Percentiles rank a stretch among this genome's conserved stretches.
Conservation (phyloP, 768 basidiomycete genomes). For the Pholiota microspora region DNA sequence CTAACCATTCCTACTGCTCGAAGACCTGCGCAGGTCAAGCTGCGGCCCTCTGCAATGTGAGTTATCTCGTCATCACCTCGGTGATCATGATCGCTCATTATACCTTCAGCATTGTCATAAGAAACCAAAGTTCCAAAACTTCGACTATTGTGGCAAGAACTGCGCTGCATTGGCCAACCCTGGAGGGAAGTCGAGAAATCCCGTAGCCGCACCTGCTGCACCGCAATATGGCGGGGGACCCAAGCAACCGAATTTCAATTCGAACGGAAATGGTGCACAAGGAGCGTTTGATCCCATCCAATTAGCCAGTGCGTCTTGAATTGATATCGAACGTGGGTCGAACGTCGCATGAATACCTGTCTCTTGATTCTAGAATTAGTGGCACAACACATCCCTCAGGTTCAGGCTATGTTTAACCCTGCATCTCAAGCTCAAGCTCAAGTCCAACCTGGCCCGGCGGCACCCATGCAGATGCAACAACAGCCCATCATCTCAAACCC, state of each 20-base stretch:
- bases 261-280: constrained; percentile 14
- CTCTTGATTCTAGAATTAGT: constrained; percentile 34
- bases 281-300: constrained; percentile 35
- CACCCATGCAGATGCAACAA: constrained; percentile 5
- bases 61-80: constrained; percentile 11
- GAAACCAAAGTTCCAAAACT: constrained; percentile 57
- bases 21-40: constrained; percentile 54
- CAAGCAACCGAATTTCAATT: constrained; percentile 13
- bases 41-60: constrained; percentile 42
- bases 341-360: background rate
- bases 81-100: background rate
- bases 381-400: constrained; percentile 45
- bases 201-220: constrained; percentile 9
- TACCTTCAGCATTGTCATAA: constrained; percentile 48
- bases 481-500: constrained; percentile 11
- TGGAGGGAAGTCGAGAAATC: constrained; percentile 17
- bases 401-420: constrained; percentile 34
- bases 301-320: constrained; percentile 34
- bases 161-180: constrained; percentile 50
- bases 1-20: constrained; percentile 45
- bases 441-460: constrained; percentile 1
- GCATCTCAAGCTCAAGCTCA: background rate
- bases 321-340: background rate
- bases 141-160: constrained; percentile 64
- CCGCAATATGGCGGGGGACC: constrained; percentile 6